phyloP scores from a whole-genome alignment of 108 stramenopile genomes.

The Ochromonas danica region DNA sequence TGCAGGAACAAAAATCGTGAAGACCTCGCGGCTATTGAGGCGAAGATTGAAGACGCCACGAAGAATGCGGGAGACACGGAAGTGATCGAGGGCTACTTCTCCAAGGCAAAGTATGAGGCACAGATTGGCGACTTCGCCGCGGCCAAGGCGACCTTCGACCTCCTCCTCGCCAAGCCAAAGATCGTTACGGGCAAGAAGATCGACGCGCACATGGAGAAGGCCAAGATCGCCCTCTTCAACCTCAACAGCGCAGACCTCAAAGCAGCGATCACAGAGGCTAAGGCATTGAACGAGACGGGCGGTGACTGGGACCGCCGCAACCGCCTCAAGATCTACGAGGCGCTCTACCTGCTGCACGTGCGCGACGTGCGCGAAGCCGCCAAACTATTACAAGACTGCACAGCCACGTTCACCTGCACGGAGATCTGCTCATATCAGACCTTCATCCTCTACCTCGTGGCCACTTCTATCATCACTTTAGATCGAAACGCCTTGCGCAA shows the following conservation, averaged over 20 bases:
- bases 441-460: slow-evolving; percentile 83
- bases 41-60: slow-evolving; percentile 64
- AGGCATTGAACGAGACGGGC: slow-evolving; percentile 75
- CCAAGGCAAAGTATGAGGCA: slow-evolving; percentile 77
- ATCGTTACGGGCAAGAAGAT: slow-evolving; percentile 89
- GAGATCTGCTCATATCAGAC: slow-evolving; percentile 88
- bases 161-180: slow-evolving; percentile 75
- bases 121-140: slow-evolving; percentile 71
- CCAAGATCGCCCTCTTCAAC: slow-evolving; percentile 77
- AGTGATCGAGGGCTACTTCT: slow-evolving; percentile 83
- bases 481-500: slow-evolving; percentile 70
- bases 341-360: slow-evolving; percentile 66
- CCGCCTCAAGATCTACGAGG: slow-evolving; percentile 90
- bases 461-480: slow-evolving; percentile 79
- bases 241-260: slow-evolving; percentile 40
- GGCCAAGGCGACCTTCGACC: slow-evolving; percentile 75
- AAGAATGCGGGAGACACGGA: slow-evolving; percentile 95
- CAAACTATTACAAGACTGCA: slow-evolving; percentile 76
- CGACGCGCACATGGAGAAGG: slow-evolving; percentile 85
- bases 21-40: slow-evolving; percentile 32
- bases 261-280: slow-evolving; percentile 47
- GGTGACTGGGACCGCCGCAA: slow-evolving; percentile 99
- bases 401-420: slow-evolving; percentile 91
- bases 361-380: slow-evolving; percentile 81
- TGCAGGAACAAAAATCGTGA: slow-evolving; percentile 36